Conservation (phyloP, 2,329 filamentous ascomycete genomes). For the Pleoardoris graminearum region DNA sequence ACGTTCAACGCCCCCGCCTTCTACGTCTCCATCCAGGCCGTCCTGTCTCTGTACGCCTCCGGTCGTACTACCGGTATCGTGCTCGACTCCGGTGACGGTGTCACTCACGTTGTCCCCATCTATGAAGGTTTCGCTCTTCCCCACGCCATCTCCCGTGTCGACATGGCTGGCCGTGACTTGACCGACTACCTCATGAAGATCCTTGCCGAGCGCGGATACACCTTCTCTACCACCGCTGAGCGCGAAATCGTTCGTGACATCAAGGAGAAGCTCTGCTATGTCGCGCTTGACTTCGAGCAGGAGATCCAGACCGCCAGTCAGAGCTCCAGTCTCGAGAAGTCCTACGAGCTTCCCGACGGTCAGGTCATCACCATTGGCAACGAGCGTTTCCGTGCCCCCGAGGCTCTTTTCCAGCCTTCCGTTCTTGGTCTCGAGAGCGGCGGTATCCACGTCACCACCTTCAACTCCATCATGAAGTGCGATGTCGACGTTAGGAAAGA, state of each 20-base stretch:
- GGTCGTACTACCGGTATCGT: constrained; percentile 99
- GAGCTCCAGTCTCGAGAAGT: constrained; percentile 99
- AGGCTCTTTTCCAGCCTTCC: constrained; percentile 99
- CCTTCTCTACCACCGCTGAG: constrained; percentile 99
- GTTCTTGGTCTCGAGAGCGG: constrained; percentile 97
- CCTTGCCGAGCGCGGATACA: constrained; percentile 97
- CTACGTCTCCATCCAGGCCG: constrained; percentile 99
- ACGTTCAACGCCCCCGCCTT: constrained; percentile 99
- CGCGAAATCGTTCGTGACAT: constrained; percentile 99
- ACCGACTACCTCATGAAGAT: constrained; percentile 99
- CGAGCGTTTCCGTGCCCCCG: constrained; percentile 99
- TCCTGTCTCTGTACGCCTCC: constrained; percentile 98
- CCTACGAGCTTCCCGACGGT: constrained; percentile 98
- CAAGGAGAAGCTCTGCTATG: constrained; percentile 99
- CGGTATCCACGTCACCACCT: constrained; percentile 99
- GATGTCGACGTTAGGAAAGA: constrained; percentile 99
- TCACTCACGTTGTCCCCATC: constrained; percentile 99
- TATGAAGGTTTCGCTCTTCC: constrained; percentile 99
- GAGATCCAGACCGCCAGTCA: constrained; percentile 99
- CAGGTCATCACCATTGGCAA: constrained; percentile 99
- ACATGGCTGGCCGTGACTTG: constrained; percentile 99
- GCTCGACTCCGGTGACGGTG: constrained; percentile 99
- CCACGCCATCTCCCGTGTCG: constrained; percentile 99
- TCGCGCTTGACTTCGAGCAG: constrained; percentile 99
- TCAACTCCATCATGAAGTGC: constrained; percentile 99